phyloP scores from a whole-genome alignment of 768 basidiomycete species.

The Leucocoprinus sp. region DNA sequence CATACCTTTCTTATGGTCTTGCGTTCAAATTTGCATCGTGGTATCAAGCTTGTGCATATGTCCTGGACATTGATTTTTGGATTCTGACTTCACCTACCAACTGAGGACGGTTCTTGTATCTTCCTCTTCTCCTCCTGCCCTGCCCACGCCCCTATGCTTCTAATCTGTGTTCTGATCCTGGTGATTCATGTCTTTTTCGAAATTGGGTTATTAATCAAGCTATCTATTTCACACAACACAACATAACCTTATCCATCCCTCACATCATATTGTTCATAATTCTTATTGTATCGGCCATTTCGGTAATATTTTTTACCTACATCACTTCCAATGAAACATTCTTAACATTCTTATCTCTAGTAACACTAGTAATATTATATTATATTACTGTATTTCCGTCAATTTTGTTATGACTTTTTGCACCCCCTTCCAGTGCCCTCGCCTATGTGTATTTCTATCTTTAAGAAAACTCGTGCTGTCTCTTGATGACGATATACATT shows the following conservation, averaged over 20 bases:
- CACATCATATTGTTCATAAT: slow-evolving; percentile 3
- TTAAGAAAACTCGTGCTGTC: background rate
- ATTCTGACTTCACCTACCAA: too few species aligned
- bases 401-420: background rate
- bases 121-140: background rate
- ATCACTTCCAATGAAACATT: background rate
- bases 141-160: background rate
- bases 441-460: slow-evolving; percentile 8
- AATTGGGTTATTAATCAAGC: too few species aligned
- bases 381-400: slow-evolving; percentile 1
- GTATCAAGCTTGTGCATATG: background rate
- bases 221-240: slow-evolving; percentile 9
- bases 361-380: slow-evolving; percentile 9
- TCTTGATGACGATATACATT: slow-evolving; percentile 1
- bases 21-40: too few species aligned
- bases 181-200: background rate
- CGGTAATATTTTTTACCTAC: background rate
- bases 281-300: background rate
- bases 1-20: too few species aligned
- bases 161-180: background rate
- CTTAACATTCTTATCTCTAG: slow-evolving; percentile 8
- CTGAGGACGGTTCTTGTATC: background rate
- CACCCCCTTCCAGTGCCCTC: background rate
- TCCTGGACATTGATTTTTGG: background rate
- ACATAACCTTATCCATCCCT: slow-evolving; percentile 7